phyloP scores from a whole-genome alignment of 106 monocot genomes.

The Amphibolis antarctica region DNA sequence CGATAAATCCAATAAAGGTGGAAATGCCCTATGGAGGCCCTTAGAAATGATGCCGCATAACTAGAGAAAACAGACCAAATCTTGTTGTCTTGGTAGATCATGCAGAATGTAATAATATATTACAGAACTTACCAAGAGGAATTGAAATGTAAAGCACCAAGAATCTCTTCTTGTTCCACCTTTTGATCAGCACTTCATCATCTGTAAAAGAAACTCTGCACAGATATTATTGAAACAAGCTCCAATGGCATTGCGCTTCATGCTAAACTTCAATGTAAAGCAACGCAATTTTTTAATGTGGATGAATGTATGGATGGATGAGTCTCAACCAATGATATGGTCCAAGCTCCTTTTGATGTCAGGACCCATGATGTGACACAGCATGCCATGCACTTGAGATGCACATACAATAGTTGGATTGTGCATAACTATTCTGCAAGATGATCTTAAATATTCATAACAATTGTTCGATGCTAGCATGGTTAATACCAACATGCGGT shows the following conservation, averaged over 20 bases:
- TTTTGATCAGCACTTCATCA: slow-evolving; percentile 1
- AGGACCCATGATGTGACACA: not conserved
- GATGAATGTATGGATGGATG: slow-evolving; percentile 6
- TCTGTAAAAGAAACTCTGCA: slow-evolving; percentile 8
- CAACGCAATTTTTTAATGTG: not conserved
- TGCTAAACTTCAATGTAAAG: not conserved
- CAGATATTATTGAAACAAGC: not conserved
- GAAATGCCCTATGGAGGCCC: no score
- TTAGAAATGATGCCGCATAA: no score
- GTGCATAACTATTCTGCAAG: not conserved
- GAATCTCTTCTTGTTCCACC: not conserved
- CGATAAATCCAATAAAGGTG: no score
- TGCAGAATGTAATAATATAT: not conserved
- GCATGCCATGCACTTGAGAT: not conserved
- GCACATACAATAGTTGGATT: not conserved
- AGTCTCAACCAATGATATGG: slow-evolving; percentile 1
- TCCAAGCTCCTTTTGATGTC: not conserved
- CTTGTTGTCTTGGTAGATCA: no score
- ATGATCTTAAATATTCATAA: not conserved
- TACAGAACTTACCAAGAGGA: not conserved
- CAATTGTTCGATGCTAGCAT: slow-evolving; percentile 5
- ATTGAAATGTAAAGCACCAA: not conserved
- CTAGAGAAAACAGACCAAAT: no score
- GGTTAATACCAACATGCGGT: not conserved
- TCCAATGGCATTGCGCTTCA: slow-evolving; percentile 1